Evolutionary conservation across 305 asterid genomes (phyloP).

Genomic region (Fraxinus dipetala): DNA sequence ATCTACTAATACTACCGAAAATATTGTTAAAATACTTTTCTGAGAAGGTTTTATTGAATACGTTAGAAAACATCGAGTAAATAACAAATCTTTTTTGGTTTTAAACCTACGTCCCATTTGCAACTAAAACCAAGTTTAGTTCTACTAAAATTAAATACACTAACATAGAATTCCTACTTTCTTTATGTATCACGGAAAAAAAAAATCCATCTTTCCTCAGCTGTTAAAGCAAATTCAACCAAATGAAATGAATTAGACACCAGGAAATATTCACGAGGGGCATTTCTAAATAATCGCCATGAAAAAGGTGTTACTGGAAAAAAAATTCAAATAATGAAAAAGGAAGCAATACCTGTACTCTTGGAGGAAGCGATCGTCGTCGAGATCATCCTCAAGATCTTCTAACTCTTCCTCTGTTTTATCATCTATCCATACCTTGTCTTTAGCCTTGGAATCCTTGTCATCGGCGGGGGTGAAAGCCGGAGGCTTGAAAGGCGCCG

Average conservation of each 20-base stretch:
- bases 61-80: too few relatives aligned
- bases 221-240: neutral
- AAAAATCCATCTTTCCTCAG: neutral
- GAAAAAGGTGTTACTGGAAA: neutral
- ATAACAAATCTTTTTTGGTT: too few relatives aligned
- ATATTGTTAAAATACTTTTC: too few relatives aligned
- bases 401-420: conserved; percentile 78
- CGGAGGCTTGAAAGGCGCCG: conserved; percentile 72
- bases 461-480: conserved; percentile 64
- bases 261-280: neutral
- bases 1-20: too few relatives aligned
- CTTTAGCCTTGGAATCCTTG: conserved; percentile 59
- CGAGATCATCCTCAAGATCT: conserved; percentile 89
- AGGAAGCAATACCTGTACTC: conserved; percentile 58
- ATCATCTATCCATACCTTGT: conserved; percentile 69
- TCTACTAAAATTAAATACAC: neutral
- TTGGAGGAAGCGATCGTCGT: conserved; percentile 84
- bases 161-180: neutral
- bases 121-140: neutral
- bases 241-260: neutral
- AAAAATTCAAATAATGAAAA: neutral
- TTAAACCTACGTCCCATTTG: neutral
- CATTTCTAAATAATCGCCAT: neutral
- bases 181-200: neutral
- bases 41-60: too few relatives aligned